Evolutionary conservation across 2,329 filamentous ascomycete genomes (phyloP).

Genomic region (Helminthosporium solani): DNA sequence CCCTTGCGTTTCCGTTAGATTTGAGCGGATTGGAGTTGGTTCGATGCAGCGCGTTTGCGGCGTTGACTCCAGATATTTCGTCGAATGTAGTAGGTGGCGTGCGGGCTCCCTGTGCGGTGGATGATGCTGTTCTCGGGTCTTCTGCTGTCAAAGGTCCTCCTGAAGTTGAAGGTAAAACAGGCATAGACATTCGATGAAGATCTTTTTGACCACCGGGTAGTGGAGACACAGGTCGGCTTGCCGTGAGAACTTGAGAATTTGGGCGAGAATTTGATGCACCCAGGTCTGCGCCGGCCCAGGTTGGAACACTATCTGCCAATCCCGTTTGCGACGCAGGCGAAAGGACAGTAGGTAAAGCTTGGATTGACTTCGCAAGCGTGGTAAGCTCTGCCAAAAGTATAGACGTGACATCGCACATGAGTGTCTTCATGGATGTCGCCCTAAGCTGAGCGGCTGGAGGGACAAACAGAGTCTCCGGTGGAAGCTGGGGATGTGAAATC

Average conservation of each 20-base stretch:
- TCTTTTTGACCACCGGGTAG: slow-evolving; percentile 50
- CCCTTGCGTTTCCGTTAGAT: slow-evolving; percentile 52
- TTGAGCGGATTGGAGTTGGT: slow-evolving; percentile 28
- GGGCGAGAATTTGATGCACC: slow-evolving; percentile 26
- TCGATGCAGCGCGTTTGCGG: slow-evolving; percentile 46
- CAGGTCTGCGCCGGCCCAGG: slow-evolving; percentile 32
- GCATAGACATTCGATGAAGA: slow-evolving; percentile 78
- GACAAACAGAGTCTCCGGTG: slow-evolving; percentile 69
- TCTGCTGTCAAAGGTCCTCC: slow-evolving; percentile 25
- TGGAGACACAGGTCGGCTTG: slow-evolving; percentile 35
- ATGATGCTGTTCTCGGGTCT: slow-evolving; percentile 29
- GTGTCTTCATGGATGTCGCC: slow-evolving; percentile 63
- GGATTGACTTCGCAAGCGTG: slow-evolving; percentile 50
- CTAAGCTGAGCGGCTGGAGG: slow-evolving; percentile 68
- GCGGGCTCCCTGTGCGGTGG: slow-evolving; percentile 27
- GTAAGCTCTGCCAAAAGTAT: slow-evolving; percentile 50
- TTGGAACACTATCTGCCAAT: slow-evolving; percentile 25
- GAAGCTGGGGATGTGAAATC: slow-evolving; percentile 44
- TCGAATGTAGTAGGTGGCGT: slow-evolving; percentile 54
- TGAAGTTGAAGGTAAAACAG: slow-evolving; percentile 53
- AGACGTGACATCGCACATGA: slow-evolving; percentile 49
- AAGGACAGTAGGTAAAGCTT: slow-evolving; percentile 65
- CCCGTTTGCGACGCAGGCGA: slow-evolving; percentile 37
- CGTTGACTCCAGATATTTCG: slow-evolving; percentile 39
- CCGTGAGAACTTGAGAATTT: slow-evolving; percentile 32